Conservation (phyloP, 371 early-diverging fungal species). For the Mucor velutinosus region DNA sequence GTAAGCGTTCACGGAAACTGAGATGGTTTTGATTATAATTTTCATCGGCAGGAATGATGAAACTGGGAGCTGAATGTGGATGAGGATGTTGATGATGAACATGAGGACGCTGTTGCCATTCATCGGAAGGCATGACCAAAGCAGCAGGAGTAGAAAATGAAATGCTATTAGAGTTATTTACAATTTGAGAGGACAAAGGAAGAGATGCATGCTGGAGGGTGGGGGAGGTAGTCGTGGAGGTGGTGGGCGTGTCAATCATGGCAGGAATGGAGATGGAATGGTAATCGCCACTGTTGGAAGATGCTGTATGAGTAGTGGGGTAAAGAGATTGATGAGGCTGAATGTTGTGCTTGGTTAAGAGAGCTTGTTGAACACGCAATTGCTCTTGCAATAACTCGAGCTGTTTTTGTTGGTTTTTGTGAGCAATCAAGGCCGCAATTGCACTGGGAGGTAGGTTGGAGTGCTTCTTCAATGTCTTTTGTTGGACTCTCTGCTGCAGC, state of each 20-base stretch:
- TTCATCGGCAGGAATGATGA: conserved; percentile 38
- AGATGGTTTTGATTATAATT: conserved; percentile 4
- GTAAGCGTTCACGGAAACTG: conserved; percentile 30
- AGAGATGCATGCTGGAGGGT: conserved; percentile 15
- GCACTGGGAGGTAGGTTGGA: conserved; percentile 15
- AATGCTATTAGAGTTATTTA: conserved; percentile 4
- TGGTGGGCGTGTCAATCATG: conserved; percentile 13
- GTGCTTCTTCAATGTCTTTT: conserved; percentile 7
- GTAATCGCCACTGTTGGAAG: conserved; percentile 1
- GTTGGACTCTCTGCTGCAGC: conserved; percentile 11
- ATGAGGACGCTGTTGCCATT: not conserved
- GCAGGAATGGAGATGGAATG: conserved; percentile 34
- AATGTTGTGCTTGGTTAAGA: conserved; percentile 32
- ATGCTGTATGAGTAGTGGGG: not conserved
- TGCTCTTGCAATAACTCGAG: conserved; percentile 43
- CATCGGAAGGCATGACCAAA: conserved; percentile 16
- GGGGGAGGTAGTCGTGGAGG: conserved; percentile 13
- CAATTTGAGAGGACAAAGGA: not conserved
- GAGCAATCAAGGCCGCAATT: conserved; percentile 30
- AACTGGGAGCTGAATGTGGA: conserved; percentile 15
- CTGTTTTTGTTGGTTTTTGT: conserved; percentile 41
- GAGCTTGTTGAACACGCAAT: conserved; percentile 34
- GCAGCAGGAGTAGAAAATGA: conserved; percentile 1
- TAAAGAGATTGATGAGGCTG: conserved; percentile 13
- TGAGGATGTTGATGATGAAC: not conserved